Evolutionary conservation across 2,329 filamentous ascomycete species (phyloP).

Genomic region (Diatrype stigma): DNA sequence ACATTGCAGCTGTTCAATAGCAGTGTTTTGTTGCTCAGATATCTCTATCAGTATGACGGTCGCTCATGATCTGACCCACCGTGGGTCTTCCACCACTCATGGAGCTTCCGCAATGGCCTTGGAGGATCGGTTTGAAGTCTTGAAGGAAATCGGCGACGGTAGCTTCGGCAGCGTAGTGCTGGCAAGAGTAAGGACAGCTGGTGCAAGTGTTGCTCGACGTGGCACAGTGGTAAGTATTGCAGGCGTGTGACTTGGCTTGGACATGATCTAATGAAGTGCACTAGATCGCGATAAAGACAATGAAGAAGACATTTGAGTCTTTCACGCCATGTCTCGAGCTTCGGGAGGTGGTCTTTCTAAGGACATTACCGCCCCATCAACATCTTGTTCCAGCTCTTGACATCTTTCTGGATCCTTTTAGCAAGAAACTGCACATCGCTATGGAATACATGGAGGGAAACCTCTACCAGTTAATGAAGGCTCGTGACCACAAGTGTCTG

Average conservation of each 20-base stretch:
- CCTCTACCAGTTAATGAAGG: constrained; percentile 98
- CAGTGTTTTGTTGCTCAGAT: constrained; percentile 15
- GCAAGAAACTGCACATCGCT: constrained; percentile 91
- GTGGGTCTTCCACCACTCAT: constrained; percentile 56
- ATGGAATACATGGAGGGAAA: constrained; percentile 99
- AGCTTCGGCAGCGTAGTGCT: constrained; percentile 96
- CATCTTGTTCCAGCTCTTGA: constrained; percentile 97
- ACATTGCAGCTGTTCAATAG: constrained; percentile 3
- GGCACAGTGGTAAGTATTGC: constrained; percentile 77
- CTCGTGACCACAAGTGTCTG: constrained; percentile 88
- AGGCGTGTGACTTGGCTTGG: neutral
- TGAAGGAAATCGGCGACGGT: constrained; percentile 98
- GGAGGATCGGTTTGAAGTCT: constrained; percentile 91
- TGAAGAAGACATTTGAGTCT: constrained; percentile 99
- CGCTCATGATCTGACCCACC: constrained; percentile 67
- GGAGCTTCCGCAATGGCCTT: constrained; percentile 54
- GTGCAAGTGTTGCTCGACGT: constrained; percentile 80
- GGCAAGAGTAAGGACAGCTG: constrained; percentile 85
- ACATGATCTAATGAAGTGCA: constrained; percentile 8
- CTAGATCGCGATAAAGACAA: constrained; percentile 97
- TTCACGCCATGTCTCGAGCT: constrained; percentile 87
- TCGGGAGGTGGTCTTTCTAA: constrained; percentile 93
- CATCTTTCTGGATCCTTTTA: constrained; percentile 95
- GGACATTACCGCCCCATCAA: constrained; percentile 79
- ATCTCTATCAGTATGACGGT: constrained; percentile 73